Evolutionary conservation across 441 rosid species (phyloP), one percentile per base, ranked within the genome.

Genomic region (Populus trichocarpa): DNA sequence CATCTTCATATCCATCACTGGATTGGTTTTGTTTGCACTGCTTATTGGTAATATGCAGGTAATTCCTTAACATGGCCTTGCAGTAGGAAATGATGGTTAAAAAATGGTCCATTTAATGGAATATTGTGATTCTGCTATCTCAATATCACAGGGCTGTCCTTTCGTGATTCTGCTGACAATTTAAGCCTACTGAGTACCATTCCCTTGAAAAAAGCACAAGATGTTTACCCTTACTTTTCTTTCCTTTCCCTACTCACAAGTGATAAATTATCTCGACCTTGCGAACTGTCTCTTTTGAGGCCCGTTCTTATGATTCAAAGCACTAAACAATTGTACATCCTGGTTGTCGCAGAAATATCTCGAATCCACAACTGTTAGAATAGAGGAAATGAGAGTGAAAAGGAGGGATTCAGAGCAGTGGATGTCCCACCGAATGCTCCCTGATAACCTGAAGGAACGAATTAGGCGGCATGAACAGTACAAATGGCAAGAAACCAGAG

Each of bases 21-120:
- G 97, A 61, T 79, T 95, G 86, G 81, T 93, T 75, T 83, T 95
- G 72, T 91, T 95, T 83, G 78, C 94, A 38, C 70, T 85, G 6
- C 92, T 95, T 69, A 93, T 95, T 28, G 97, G 97, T 61, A 95
- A 91, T 67, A 89, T 94, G 94, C 97, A 94, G 95, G 98, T 93
- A 74, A 67, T 67, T 33, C 40, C 22, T 1, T 28, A 6, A 32
- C 36, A 30, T 67, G 70, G 64, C 25, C 64, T n/a, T 59, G 64
- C 25, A 59, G 64, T n/a, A 1, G 64, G 64, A 59, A 59, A 59
- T 8, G 10, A 59, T 8, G 64, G 25, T 59, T 59, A n/a, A 59
- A n/a, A 59, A 20, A 59, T 0, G 12, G n/a, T 30, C 5, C 64
- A 3, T n/a, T 0, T 3, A n/a, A n/a, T 59, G 25, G 64, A 59